Evolutionary conservation across 2,329 filamentous ascomycete genomes (phyloP).

Genomic region (Neodidymelliopsis sp.): DNA sequence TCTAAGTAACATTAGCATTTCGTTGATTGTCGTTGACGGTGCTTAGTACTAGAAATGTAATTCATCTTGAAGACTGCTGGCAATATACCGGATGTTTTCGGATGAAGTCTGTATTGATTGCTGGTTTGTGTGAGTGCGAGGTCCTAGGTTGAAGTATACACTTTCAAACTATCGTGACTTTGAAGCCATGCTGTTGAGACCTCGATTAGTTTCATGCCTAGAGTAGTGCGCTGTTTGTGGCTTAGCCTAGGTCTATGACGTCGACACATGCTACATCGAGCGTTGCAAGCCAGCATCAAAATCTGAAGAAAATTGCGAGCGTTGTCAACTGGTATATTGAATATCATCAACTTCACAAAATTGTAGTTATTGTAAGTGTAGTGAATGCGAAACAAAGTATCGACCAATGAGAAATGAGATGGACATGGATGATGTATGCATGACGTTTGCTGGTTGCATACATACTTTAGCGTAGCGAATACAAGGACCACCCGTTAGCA

Average conservation of each 20-base stretch:
- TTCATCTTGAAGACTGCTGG: slow-evolving; percentile 34
- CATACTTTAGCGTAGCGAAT: slow-evolving; percentile 11
- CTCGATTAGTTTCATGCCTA: slow-evolving; percentile 14
- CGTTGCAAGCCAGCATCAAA: slow-evolving; percentile 6
- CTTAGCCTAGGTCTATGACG: slow-evolving; percentile 13
- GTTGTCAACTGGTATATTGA: neutral
- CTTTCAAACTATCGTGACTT: slow-evolving; percentile 17
- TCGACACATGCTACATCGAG: slow-evolving; percentile 19
- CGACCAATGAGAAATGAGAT: slow-evolving; percentile 1
- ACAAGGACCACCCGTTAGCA: slow-evolving; percentile 15
- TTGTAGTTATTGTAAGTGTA: neutral
- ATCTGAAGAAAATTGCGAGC: neutral
- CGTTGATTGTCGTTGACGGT: neutral
- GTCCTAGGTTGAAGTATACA: neutral
- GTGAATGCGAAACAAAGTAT: neutral
- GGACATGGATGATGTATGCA: slow-evolving; percentile 4
- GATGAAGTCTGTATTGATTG: neutral
- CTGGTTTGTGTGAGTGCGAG: neutral
- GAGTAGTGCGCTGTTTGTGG: slow-evolving; percentile 20
- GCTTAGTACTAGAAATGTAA: slow-evolving; percentile 40
- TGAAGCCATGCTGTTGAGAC: slow-evolving; percentile 10
- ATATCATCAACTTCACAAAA: neutral
- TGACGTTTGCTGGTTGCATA: slow-evolving; percentile 6
- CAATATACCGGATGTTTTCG: neutral
- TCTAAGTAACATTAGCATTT: slow-evolving; percentile 18